phyloP scores from a whole-genome alignment of 768 basidiomycete genomes.

The Boletus huronensis region DNA sequence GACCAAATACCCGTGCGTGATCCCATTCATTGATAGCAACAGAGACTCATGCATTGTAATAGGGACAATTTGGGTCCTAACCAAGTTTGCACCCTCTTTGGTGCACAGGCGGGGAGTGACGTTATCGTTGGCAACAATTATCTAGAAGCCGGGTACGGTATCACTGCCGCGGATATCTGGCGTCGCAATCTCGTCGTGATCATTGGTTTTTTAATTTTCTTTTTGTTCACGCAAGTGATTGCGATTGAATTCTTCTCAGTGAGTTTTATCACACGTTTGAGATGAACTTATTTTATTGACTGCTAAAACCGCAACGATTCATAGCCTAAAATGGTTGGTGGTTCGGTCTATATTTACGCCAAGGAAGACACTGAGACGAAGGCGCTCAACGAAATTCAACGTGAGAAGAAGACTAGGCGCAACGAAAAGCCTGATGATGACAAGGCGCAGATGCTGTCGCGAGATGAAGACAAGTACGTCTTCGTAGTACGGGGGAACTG shows the following conservation, averaged over 20 bases:
- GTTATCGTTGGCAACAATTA: slow-evolving; percentile 60
- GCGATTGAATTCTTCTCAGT: slow-evolving; percentile 66
- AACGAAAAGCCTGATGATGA: slow-evolving; percentile 30
- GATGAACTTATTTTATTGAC: not conserved
- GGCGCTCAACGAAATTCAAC: slow-evolving; percentile 50
- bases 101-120: slow-evolving; percentile 54
- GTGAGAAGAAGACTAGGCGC: slow-evolving; percentile 48
- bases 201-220: slow-evolving; percentile 65
- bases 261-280: slow-evolving; percentile 15
- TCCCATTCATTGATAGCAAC: not conserved
- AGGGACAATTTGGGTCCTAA: slow-evolving; percentile 56
- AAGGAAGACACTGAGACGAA: slow-evolving; percentile 55
- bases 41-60: slow-evolving; percentile 13
- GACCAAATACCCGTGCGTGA: slow-evolving; percentile 60
- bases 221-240: slow-evolving; percentile 65
- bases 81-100: slow-evolving; percentile 76
- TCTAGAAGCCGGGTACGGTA: slow-evolving; percentile 50
- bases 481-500: not conserved
- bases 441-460: slow-evolving; percentile 20
- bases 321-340: slow-evolving; percentile 31
- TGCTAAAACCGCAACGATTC: not conserved
- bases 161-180: slow-evolving; percentile 56
- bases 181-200: slow-evolving; percentile 66
- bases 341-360: slow-evolving; percentile 55
- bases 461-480: slow-evolving; percentile 16